Conservation (phyloP, 208 protist species). For the Novymonas esmeraldas region DNA sequence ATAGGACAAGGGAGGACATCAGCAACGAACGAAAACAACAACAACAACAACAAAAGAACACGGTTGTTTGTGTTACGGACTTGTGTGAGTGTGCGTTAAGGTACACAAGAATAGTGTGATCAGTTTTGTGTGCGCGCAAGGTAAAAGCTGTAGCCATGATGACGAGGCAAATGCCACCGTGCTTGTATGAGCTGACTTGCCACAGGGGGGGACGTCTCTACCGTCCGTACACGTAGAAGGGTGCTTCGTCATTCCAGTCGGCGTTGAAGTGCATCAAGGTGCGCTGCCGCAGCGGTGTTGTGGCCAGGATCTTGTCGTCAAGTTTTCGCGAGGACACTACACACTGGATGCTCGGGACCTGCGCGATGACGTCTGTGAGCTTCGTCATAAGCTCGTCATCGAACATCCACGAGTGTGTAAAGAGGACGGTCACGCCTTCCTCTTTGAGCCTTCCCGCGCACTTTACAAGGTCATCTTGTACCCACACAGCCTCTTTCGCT, state of each 20-base stretch:
- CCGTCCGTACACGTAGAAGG: conserved; percentile 86
- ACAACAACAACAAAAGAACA: too few species aligned
- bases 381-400: conserved; percentile 79
- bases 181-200: too few species aligned
- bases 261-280: conserved; percentile 58
- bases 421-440: conserved; percentile 73
- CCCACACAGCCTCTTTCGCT: conserved; percentile 66
- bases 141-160: not conserved
- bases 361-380: conserved; percentile 49
- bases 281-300: conserved; percentile 37
- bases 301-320: conserved; percentile 41
- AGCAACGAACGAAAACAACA: too few species aligned
- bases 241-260: conserved; percentile 81
- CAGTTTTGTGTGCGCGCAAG: too few species aligned
- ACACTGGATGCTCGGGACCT: conserved; percentile 67
- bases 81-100: too few species aligned
- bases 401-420: conserved; percentile 87
- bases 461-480: conserved; percentile 70
- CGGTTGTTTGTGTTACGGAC: too few species aligned
- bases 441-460: conserved; percentile 46
- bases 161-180: too few species aligned
- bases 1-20: too few species aligned
- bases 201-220: too few species aligned
- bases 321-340: conserved; percentile 82
- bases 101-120: too few species aligned